Percentiles rank a stretch among this genome's conserved stretches.
Conservation (phyloP, 2,329 filamentous ascomycete species). For the Emericellopsis atlantica region DNA sequence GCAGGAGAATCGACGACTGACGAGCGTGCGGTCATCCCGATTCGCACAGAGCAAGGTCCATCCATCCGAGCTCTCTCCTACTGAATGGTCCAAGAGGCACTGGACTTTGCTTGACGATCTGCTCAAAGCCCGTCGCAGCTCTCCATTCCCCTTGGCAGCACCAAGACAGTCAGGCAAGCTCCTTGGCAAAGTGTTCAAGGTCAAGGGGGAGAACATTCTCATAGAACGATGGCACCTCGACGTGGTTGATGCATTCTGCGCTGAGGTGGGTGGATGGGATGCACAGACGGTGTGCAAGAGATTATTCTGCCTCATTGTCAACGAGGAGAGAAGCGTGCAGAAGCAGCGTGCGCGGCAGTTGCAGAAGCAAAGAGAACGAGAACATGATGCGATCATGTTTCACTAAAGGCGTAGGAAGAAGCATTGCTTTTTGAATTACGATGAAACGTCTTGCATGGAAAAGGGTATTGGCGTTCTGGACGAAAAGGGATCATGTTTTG, state of each 20-base stretch:
- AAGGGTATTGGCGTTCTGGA: too few relatives aligned
- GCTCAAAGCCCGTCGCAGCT: conserved; percentile 31
- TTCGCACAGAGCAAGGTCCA: too few relatives aligned
- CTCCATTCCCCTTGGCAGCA: conserved; percentile 18
- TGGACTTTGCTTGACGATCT: conserved; percentile 41
- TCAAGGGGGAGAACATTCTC: conserved; percentile 30
- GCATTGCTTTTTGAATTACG: too few relatives aligned
- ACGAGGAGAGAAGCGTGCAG: conserved; percentile 26
- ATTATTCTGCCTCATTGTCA: conserved; percentile 38
- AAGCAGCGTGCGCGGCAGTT: background rate
- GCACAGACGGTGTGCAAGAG: conserved; percentile 35
- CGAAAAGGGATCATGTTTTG: too few relatives aligned
- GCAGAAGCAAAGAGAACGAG: background rate
- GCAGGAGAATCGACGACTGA: conserved; percentile 17
- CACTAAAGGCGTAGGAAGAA: conserved; percentile 9
- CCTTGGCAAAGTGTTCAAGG: conserved; percentile 34
- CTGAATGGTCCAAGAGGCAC: conserved; percentile 34
- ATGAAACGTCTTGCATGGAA: background rate
- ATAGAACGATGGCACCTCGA: conserved; percentile 46
- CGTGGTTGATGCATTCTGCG: conserved; percentile 39
- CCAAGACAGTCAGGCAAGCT: conserved; percentile 15
- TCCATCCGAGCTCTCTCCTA: too few relatives aligned
- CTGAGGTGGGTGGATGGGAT: conserved; percentile 35
- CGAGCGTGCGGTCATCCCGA: too few relatives aligned
- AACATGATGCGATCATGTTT: conserved; percentile 15